These are phyloP conservation scores for Candida morakotiae DNA, from an alignment of 805 yeast genomes.

Conservation along the genomic window DNA sequence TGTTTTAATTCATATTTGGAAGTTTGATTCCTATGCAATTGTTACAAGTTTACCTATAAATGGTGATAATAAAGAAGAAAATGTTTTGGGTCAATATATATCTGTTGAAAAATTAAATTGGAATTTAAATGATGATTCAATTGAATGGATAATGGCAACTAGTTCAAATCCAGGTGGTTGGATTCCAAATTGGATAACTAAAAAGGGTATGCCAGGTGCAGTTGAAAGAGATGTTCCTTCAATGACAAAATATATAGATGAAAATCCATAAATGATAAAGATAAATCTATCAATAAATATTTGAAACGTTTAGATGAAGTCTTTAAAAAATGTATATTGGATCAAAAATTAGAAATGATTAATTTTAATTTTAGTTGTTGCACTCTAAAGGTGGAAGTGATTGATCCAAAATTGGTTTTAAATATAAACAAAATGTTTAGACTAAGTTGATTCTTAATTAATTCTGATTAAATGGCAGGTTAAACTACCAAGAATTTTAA, in stretches of 20 bases:
- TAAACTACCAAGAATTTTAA: too few species aligned
- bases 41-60: conserved; percentile 31
- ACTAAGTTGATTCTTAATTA: too few species aligned
- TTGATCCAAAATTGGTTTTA: too few species aligned
- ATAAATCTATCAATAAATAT: too few species aligned
- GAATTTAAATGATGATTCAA: conserved; percentile 14
- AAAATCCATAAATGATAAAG: not conserved
- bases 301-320: too few species aligned
- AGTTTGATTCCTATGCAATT: conserved; percentile 17
- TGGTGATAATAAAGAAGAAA: conserved; percentile 12
- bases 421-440: too few species aligned
- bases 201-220: conserved; percentile 25
- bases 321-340: too few species aligned
- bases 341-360: too few species aligned
- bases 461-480: too few species aligned
- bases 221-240: conserved; percentile 39
- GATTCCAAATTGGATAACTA: conserved; percentile 35
- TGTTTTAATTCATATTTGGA: conserved; percentile 29
- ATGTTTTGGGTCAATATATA: conserved; percentile 29
- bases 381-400: too few species aligned
- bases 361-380: too few species aligned
- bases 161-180: conserved; percentile 36
- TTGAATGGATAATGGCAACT: conserved; percentile 38
- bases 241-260: conserved; percentile 21
- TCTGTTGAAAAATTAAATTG: conserved; percentile 30